A percentile compares a stretch with the other conserved stretches of the same genome.
Conservation (phyloP, 2,329 filamentous ascomycete species). For the Pyrenophora seminiperda region DNA sequence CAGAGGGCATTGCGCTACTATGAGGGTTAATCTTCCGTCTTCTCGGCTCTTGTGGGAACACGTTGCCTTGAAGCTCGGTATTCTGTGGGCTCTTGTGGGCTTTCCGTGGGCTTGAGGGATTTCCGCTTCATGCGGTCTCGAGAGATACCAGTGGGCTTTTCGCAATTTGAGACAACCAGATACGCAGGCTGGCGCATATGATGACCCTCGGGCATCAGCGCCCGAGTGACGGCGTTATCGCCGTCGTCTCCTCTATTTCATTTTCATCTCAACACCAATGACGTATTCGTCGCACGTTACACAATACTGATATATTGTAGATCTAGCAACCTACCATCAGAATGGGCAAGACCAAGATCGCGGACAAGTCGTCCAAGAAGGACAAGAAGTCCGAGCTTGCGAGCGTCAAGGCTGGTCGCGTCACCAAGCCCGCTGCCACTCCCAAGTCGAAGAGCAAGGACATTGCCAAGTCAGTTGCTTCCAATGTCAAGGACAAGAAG, state of each 20-base stretch:
- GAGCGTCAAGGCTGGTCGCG: conserved; percentile 67
- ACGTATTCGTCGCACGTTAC: conserved; percentile 7
- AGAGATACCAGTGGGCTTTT: conserved; percentile 52
- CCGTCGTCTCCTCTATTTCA: conserved; percentile 29
- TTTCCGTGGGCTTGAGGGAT: conserved; percentile 53
- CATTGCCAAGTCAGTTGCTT: conserved; percentile 60
- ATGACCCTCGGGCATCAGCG: conserved; percentile 24
- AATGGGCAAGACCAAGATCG: conserved; percentile 47
- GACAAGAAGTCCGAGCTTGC: conserved; percentile 64
- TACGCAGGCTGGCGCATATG: conserved; percentile 40
- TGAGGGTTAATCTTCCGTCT: conserved; percentile 50
- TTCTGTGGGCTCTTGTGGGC: conserved; percentile 55
- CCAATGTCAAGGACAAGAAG: conserved; percentile 55
- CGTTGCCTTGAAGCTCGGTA: conserved; percentile 52
- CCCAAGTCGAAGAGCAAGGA: conserved; percentile 71
- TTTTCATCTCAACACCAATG: conserved; percentile 10
- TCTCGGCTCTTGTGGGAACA: conserved; percentile 61
- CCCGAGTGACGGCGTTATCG: conserved; percentile 31
- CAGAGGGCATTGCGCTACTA: conserved; percentile 49
- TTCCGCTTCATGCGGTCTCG: conserved; percentile 46
- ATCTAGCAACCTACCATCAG: conserved; percentile 32
- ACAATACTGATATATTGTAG: conserved; percentile 42
- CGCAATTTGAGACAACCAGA: conserved; percentile 49
- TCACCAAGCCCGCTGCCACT: conserved; percentile 70
- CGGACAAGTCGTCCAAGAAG: conserved; percentile 55